Evolutionary conservation across 2,329 filamentous ascomycete genomes (phyloP).

Genomic region (Neonectria sp.): DNA sequence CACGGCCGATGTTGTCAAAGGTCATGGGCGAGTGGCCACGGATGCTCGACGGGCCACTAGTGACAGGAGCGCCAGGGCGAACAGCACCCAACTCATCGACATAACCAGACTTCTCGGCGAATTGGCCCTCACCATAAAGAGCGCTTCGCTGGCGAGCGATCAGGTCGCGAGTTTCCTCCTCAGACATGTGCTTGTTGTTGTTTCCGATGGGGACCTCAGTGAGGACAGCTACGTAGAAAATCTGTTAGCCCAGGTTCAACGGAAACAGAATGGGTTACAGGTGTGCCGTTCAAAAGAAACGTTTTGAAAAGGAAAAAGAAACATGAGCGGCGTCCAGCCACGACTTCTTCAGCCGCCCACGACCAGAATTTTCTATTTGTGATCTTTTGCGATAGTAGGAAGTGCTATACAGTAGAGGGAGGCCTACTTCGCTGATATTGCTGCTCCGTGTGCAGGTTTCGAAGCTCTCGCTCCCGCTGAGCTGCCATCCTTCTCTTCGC

Average conservation of each 20-base stretch:
- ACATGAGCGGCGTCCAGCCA: constrained; percentile 42
- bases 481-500: constrained; percentile 99
- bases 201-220: constrained; percentile 62
- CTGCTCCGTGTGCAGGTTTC: constrained; percentile 99
- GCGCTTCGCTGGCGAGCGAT: constrained; percentile 97
- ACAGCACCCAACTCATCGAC: constrained; percentile 77
- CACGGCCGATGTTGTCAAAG: constrained; percentile 73
- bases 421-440: constrained; percentile 99
- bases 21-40: constrained; percentile 86
- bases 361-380: constrained; percentile 57
- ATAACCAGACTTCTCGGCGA: constrained; percentile 77
- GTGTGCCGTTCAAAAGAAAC: constrained; percentile 41
- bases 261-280: constrained; percentile 48
- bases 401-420: constrained; percentile 80
- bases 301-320: constrained; percentile 43
- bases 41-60: constrained; percentile 73
- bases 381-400: constrained; percentile 55
- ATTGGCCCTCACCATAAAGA: constrained; percentile 84
- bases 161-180: constrained; percentile 95
- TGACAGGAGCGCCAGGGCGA: constrained; percentile 76
- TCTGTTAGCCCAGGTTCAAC: constrained; percentile 56
- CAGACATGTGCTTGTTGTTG: constrained; percentile 93
- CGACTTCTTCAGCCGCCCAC: constrained; percentile 44
- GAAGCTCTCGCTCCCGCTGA: constrained; percentile 98
- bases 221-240: constrained; percentile 65